Evolutionary conservation across 768 basidiomycete species (phyloP).

Genomic region (Lepiota brunneoincarnata): DNA sequence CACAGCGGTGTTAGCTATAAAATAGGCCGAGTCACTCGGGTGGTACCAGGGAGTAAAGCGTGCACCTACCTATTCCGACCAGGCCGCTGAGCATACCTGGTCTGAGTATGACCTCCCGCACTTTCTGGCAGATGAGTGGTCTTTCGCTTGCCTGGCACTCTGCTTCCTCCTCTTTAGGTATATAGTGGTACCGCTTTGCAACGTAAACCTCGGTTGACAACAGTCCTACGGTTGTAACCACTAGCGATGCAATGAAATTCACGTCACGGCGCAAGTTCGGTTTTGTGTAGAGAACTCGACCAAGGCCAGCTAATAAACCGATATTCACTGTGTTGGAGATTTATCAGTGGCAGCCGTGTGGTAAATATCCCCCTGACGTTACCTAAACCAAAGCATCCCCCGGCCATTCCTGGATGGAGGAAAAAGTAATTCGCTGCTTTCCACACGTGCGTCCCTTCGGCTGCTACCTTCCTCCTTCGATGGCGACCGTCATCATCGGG

Average conservation of each 20-base stretch:
- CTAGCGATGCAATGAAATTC: conserved; percentile 46
- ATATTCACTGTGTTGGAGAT: conserved; percentile 63
- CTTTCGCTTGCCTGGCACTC: conserved; percentile 60
- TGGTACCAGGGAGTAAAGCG: not conserved
- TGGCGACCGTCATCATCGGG: conserved; percentile 25
- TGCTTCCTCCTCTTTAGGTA: conserved; percentile 55
- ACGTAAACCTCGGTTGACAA: conserved; percentile 62
- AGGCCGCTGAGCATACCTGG: conserved; percentile 68
- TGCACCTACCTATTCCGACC: conserved; percentile 52
- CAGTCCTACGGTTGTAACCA: conserved; percentile 54
- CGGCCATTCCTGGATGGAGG: conserved; percentile 65
- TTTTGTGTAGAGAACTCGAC: conserved; percentile 61
- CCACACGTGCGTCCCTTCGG: conserved; percentile 54
- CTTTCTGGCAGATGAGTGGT: conserved; percentile 47
- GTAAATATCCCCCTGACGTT: conserved; percentile 20
- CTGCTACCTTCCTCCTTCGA: conserved; percentile 39
- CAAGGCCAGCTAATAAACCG: conserved; percentile 59
- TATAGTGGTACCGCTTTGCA: conserved; percentile 57
- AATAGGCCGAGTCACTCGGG: not conserved
- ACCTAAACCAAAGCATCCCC: conserved; percentile 73
- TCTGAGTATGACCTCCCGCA: conserved; percentile 55
- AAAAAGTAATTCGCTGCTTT: conserved; percentile 48
- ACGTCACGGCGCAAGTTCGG: conserved; percentile 60
- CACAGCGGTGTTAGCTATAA: conserved; percentile 61
- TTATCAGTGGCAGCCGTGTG: not conserved